These are phyloP conservation scores for Zanthoxylum bungeanum DNA, from an alignment of 345 rosid genomes.

Conservation along the genomic window DNA sequence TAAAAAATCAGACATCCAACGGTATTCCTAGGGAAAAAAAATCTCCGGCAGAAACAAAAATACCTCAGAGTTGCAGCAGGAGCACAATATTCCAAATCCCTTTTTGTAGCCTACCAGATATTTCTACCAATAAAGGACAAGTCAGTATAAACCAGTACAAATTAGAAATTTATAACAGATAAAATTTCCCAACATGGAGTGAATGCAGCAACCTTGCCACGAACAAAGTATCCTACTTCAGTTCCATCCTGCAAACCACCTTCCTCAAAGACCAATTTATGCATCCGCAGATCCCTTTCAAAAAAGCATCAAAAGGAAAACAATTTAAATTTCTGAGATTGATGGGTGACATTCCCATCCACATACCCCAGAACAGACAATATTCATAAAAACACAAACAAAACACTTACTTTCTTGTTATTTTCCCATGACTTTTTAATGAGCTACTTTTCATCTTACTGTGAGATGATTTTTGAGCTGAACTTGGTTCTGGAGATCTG, in stretches of 20 bases:
- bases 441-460: constrained; percentile 36
- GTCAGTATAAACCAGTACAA: constrained; percentile 20
- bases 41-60: constrained; percentile 10
- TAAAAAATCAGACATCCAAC: constrained; percentile 20
- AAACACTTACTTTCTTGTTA: constrained; percentile 73
- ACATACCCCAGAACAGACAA: neutral
- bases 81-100: constrained; percentile 78
- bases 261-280: constrained; percentile 84
- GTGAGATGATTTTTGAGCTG: constrained; percentile 28
- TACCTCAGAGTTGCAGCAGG: constrained; percentile 85
- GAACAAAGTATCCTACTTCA: constrained; percentile 77
- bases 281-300: constrained; percentile 78
- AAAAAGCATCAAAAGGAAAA: constrained; percentile 15
- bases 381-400: constrained; percentile 5
- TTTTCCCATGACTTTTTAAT: constrained; percentile 57
- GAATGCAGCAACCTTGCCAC: constrained; percentile 59
- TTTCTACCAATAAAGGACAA: constrained; percentile 49
- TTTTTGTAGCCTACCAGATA: constrained; percentile 75
- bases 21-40: constrained; percentile 9
- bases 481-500: constrained; percentile 47
- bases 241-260: constrained; percentile 84
- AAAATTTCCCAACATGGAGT: neutral
- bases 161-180: constrained; percentile 1
- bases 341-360: neutral
- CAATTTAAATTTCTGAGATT: neutral